Evolutionary conservation across 176 grass and related monocot genomes (phyloP), one percentile per base, ranked within the genome.

Genomic region (Carex pumila): DNA sequence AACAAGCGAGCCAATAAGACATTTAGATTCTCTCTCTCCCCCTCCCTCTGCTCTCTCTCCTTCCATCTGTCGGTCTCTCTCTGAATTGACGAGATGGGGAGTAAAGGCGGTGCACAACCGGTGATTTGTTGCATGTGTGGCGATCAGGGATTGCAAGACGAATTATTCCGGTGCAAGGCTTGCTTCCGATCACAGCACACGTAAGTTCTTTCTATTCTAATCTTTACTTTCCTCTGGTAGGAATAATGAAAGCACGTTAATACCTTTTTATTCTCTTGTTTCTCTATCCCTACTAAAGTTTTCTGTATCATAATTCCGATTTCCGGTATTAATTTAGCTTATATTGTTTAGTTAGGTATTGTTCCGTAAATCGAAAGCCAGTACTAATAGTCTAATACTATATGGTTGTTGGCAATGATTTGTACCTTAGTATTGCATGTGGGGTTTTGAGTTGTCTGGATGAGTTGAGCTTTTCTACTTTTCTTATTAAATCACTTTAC

Each of bases 61-160:
- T 53, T 76, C 47, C 47, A 50, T 50, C 47, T 50, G 10, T 50
- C 47, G 10, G 12, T 37, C 13, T 55, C 57, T 45, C 39, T 76
- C 8, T 70, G 12, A 55, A 67, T 49, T 61, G 29, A 73, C 66
- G 87, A 71, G 63, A 97, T 95, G 92, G 91, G 68, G 65, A 81
- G 85, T 84, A 87, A 86, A 84, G 90, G 88, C 62, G 37, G 47
- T 21, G 91, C 59, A 53, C 53, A 64, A 15, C 18, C 79, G 74
- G 43, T 83, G 59, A 83, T 95, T 50, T 98, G 95, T 81, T 95
- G 95, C 95, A 98, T 98, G 93, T 98, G 95, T 85, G 95, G 95
- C 87, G 95, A 98, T 80, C 84, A 84, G 3, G 95, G 95, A 63
- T 88, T 98, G 36, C 89, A 84, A 73, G 87, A 92, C 25, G 93